These are phyloP conservation scores for Coemansia sp. DNA, from an alignment of 192 early-diverging fungal species.

Conservation along the genomic window DNA sequence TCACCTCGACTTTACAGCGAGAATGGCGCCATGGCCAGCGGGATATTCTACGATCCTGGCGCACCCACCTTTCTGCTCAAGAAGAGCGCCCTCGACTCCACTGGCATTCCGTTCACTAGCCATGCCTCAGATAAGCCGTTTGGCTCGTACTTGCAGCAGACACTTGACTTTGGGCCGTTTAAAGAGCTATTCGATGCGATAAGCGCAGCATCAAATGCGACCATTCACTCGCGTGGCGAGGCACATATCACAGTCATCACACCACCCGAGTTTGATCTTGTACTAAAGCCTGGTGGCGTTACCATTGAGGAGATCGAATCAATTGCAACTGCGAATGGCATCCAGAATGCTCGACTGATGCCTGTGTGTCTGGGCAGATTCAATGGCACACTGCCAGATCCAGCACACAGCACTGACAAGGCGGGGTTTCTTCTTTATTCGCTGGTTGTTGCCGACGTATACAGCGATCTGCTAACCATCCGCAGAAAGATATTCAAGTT, in stretches of 20 bases:
- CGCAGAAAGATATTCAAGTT: conserved; percentile 59
- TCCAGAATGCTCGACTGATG: conserved; percentile 59
- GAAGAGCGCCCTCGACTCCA: conserved; percentile 41
- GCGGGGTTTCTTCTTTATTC: conserved; percentile 37
- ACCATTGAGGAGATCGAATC: conserved; percentile 66
- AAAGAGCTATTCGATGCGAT: conserved; percentile 54
- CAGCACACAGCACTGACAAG: conserved; percentile 10
- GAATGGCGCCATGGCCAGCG: not conserved
- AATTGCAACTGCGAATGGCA: conserved; percentile 54
- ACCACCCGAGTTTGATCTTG: conserved; percentile 64
- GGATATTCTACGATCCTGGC: conserved; percentile 37
- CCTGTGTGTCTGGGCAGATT: conserved; percentile 66
- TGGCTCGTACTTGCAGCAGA: conserved; percentile 61
- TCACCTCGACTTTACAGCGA: not conserved
- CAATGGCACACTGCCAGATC: conserved; percentile 39
- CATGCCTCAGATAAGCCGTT: conserved; percentile 39
- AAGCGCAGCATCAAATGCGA: conserved; percentile 44
- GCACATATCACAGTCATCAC: conserved; percentile 71
- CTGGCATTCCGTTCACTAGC: conserved; percentile 51
- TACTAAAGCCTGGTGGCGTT: conserved; percentile 59
- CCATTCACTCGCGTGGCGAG: conserved; percentile 59
- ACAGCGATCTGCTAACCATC: conserved; percentile 51
- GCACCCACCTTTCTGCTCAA: conserved; percentile 40
- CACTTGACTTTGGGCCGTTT: conserved; percentile 60
- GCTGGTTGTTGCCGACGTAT: conserved; percentile 53